Evolutionary conservation across 139 green algal species (phyloP).

Genomic region (Chlorella ohadii): DNA sequence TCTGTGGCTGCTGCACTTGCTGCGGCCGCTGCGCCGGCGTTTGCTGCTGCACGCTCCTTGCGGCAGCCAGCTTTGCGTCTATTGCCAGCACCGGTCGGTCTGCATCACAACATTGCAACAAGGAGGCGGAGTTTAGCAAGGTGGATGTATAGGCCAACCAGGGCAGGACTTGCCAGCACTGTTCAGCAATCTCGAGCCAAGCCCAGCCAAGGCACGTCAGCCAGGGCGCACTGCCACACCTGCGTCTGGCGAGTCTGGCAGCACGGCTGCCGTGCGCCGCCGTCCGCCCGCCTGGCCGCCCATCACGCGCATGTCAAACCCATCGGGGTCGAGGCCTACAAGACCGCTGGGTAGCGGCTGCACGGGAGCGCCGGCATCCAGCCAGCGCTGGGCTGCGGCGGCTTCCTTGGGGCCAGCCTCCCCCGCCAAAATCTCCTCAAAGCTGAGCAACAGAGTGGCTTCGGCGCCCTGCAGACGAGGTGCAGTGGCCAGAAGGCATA

Average conservation of each 20-base stretch:
- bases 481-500: too few species aligned
- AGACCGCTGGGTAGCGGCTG: neutral
- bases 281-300: neutral
- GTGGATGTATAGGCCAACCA: too few species aligned
- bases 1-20: neutral
- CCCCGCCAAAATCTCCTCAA: neutral
- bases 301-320: neutral
- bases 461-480: too few species aligned
- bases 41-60: too few species aligned
- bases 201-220: neutral
- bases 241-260: too few species aligned
- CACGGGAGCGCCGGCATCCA: neutral
- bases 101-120: too few species aligned
- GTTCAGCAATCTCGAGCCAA: too few species aligned
- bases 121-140: too few species aligned
- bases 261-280: neutral
- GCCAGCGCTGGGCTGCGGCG: neutral
- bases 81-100: too few species aligned
- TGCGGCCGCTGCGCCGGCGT: neutral
- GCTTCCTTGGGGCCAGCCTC: neutral
- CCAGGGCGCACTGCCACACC: neutral
- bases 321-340: neutral
- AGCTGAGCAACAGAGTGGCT: neutral
- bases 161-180: too few species aligned
- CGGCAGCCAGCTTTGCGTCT: too few species aligned